A percentile compares a stretch with the other conserved stretches of the same genome.
phyloP scores from a whole-genome alignment of 257 asterid genomes.

The Solanum chiquidenum region DNA sequence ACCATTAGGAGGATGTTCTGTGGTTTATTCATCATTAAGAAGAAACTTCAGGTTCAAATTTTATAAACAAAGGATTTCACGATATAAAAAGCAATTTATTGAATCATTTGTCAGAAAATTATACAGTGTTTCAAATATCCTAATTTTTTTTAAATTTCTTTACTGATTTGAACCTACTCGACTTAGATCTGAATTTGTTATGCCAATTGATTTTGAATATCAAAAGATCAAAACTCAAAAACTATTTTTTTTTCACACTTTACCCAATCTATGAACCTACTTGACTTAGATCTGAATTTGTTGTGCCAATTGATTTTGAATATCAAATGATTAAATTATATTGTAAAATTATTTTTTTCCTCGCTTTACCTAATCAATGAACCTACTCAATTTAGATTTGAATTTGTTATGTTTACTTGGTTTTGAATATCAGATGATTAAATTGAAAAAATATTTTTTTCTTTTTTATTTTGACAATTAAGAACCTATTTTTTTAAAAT shows the following conservation, averaged over 20 bases:
- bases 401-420: not conserved
- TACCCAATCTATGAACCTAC: not conserved
- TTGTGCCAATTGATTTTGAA: not conserved
- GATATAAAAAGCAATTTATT: not conserved
- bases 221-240: not conserved
- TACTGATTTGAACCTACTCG: not conserved
- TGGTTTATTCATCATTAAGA: no score
- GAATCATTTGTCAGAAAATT: not conserved
- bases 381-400: not conserved
- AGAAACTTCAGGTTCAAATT: not conserved
- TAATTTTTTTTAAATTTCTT: not conserved
- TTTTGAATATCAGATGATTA: not conserved
- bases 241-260: not conserved
- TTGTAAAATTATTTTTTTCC: no score
- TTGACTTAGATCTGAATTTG: not conserved
- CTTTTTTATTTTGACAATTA: not conserved
- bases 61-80: not conserved
- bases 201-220: not conserved
- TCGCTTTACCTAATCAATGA: not conserved
- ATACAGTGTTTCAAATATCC: not conserved
- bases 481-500: not conserved
- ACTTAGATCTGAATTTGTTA: not conserved
- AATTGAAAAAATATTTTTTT: no score
- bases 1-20: not conserved
- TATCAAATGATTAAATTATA: not conserved